phyloP scores from a whole-genome alignment of 1,139 yeast species.

The Meyerozyma athensensis region DNA sequence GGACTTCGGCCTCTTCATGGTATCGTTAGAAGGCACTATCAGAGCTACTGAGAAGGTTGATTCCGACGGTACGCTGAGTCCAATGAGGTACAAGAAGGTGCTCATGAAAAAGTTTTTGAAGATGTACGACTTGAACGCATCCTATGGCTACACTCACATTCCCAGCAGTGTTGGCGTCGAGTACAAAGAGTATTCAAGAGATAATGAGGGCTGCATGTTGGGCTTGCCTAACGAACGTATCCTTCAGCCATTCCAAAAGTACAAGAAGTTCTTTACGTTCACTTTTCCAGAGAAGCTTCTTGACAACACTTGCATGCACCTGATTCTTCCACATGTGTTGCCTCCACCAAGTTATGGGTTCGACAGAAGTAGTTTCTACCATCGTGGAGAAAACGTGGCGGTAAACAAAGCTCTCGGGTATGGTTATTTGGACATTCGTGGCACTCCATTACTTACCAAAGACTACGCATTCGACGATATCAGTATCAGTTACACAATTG shows the following conservation, averaged over 20 bases:
- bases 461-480: slow-evolving; percentile 41
- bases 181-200: slow-evolving; percentile 40
- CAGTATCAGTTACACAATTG: slow-evolving; percentile 40
- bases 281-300: slow-evolving; percentile 55
- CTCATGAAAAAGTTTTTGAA: slow-evolving; percentile 41
- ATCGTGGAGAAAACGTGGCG: slow-evolving; percentile 30
- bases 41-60: slow-evolving; percentile 28
- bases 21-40: slow-evolving; percentile 43
- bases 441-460: slow-evolving; percentile 40
- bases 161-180: slow-evolving; percentile 49
- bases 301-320: slow-evolving; percentile 55
- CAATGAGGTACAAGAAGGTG: slow-evolving; percentile 22
- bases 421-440: slow-evolving; percentile 35
- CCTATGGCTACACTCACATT: slow-evolving; percentile 39
- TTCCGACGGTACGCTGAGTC: slow-evolving; percentile 12
- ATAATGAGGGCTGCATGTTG: slow-evolving; percentile 45
- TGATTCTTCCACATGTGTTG: slow-evolving; percentile 47
- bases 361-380: slow-evolving; percentile 39
- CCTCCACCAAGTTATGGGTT: slow-evolving; percentile 68
- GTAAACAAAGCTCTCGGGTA: slow-evolving; percentile 43
- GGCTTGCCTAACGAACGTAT: slow-evolving; percentile 52
- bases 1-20: slow-evolving; percentile 42
- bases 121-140: slow-evolving; percentile 46
- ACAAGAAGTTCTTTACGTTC: slow-evolving; percentile 62
- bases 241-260: slow-evolving; percentile 45